Percentiles rank a stretch among this genome's conserved stretches.
Conservation (phyloP, 2,329 filamentous ascomycete species). For the Neonectria neomacrospora region DNA sequence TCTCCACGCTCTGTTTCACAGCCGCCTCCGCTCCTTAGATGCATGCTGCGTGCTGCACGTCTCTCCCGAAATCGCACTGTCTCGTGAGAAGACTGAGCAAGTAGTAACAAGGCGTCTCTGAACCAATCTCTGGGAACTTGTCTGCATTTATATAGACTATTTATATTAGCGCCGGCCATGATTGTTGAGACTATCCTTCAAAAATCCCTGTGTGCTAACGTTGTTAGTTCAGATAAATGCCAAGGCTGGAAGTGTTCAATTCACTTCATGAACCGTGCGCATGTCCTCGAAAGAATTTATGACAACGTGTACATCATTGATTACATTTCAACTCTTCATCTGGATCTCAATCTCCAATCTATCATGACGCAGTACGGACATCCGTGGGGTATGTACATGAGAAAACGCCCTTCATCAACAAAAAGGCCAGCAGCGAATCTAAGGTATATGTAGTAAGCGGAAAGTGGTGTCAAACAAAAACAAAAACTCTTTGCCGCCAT, state of each 20-base stretch:
- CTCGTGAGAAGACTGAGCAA: conserved; percentile 4
- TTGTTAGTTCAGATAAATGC: neutral
- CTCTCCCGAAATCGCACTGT: conserved; percentile 5
- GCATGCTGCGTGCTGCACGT: neutral
- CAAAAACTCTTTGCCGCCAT: conserved; percentile 6
- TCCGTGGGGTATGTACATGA: conserved; percentile 30
- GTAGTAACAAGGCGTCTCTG: no score
- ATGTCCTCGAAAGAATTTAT: neutral
- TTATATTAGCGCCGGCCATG: neutral
- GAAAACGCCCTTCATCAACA: conserved; percentile 14
- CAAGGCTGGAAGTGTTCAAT: no score
- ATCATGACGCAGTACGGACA: conserved; percentile 34
- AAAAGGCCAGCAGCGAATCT: conserved; percentile 12
- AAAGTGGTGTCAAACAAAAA: conserved; percentile 6
- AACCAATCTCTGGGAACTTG: no score
- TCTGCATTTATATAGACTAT: neutral
- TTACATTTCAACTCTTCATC: conserved; percentile 7
- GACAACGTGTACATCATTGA: neutral
- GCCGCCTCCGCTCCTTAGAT: conserved; percentile 4
- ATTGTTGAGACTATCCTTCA: no score
- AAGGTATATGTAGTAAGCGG: conserved; percentile 6
- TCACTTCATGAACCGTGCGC: neutral
- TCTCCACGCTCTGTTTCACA: conserved; percentile 14
- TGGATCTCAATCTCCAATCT: conserved; percentile 36
- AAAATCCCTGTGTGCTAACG: neutral